phyloP scores from a whole-genome alignment of 495 filamentous ascomycete species.

The Tuber magnatum region DNA sequence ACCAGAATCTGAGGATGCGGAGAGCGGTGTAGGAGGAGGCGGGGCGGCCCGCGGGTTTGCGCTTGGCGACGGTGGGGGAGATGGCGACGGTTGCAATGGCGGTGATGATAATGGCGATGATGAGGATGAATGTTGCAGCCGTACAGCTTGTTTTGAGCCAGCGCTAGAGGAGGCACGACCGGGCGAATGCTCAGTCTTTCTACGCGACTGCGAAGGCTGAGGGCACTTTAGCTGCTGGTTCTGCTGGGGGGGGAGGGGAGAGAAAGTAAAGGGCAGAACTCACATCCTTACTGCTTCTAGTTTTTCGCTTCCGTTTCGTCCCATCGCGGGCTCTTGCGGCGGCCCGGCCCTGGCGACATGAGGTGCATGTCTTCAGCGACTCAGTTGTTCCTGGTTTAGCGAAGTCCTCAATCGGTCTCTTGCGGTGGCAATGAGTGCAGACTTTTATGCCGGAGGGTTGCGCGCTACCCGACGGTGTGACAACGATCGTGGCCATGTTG shows the following conservation, averaged over 20 bases:
- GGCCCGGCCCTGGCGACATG: background rate
- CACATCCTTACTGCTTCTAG: background rate
- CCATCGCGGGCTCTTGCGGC: background rate
- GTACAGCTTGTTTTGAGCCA: background rate
- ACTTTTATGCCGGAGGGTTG: background rate
- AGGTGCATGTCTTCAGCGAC: background rate
- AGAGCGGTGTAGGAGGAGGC: background rate
- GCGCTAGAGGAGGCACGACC: background rate
- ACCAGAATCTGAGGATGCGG: background rate
- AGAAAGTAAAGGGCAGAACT: background rate
- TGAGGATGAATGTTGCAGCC: background rate
- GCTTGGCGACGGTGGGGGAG: background rate
- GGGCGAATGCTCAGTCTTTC: background rate
- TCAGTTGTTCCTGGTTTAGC: background rate
- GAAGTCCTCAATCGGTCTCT: background rate
- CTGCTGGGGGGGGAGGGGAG: background rate
- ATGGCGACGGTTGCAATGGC: background rate
- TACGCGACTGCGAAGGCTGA: background rate
- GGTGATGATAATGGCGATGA: background rate
- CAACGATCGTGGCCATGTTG: background rate
- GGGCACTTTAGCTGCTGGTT: background rate
- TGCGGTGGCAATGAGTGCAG: background rate
- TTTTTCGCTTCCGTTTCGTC: background rate
- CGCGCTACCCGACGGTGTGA: background rate
- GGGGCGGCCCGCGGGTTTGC: background rate